Conservation (phyloP, 345 rosid species). For the Pugionium cornutum region DNA sequence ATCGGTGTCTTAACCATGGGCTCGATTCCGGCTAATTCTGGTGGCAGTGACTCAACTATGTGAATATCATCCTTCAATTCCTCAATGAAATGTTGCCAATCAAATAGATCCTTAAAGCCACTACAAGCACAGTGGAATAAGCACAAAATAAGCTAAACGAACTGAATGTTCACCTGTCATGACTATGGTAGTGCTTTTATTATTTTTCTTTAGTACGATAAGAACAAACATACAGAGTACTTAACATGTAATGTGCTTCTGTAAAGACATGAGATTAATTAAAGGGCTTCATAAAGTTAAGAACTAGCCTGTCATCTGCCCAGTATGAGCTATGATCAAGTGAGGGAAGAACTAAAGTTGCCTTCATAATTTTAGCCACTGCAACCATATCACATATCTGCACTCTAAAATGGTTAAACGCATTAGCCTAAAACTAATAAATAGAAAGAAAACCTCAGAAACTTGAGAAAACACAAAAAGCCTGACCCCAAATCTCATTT, state of each 20-base stretch:
- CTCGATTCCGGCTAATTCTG: constrained; percentile 56
- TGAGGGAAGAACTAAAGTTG: constrained; percentile 88
- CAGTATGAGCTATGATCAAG: constrained; percentile 92
- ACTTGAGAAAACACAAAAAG: constrained; percentile 45
- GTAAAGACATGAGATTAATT: background rate
- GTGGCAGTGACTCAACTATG: constrained; percentile 76
- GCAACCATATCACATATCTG: constrained; percentile 99
- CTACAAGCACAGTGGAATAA: constrained; percentile 45
- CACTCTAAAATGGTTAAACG: constrained; percentile 56
- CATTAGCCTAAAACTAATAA: constrained; percentile 44
- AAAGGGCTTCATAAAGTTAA: background rate
- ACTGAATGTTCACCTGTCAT: constrained; percentile 8
- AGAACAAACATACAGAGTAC: constrained; percentile 9
- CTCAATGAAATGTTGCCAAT: constrained; percentile 85
- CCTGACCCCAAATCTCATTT: constrained; percentile 99
- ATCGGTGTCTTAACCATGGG: constrained; percentile 81
- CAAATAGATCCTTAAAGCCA: constrained; percentile 91
- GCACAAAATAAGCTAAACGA: constrained; percentile 16
- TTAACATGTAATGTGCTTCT: constrained; percentile 5
- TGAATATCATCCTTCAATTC: constrained; percentile 78
- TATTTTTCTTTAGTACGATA: constrained; percentile 7
- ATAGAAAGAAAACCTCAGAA: constrained; percentile 20
- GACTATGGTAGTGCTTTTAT: constrained; percentile 7
- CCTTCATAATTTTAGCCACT: constrained; percentile 85
- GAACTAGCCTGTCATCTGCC: constrained; percentile 81